Percentiles rank a stretch among this genome's conserved stretches.
Conservation (phyloP, 1,139 yeast species). For the Suhomyces bribrorum region DNA sequence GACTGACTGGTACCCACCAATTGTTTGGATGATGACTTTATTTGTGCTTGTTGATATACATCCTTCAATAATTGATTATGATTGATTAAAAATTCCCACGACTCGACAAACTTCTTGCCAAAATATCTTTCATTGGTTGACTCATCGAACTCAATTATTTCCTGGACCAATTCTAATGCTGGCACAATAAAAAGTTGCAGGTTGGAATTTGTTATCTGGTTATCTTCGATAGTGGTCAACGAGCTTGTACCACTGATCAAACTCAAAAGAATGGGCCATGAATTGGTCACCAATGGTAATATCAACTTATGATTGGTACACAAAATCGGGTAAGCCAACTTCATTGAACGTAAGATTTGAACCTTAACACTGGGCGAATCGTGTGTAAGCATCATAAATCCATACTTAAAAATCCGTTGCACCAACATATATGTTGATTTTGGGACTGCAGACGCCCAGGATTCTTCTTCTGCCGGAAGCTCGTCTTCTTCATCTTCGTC, state of each 20-base stretch:
- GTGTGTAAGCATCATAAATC: conserved; percentile 71
- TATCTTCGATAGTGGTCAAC: conserved; percentile 7
- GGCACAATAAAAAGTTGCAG: conserved; percentile 18
- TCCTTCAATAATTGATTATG: conserved; percentile 17
- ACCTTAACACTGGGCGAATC: conserved; percentile 57
- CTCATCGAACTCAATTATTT: conserved; percentile 32
- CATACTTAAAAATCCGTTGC: conserved; percentile 64
- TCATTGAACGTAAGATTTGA: conserved; percentile 56
- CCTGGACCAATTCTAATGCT: conserved; percentile 26
- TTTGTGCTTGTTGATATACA: not conserved
- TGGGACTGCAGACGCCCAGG: conserved; percentile 70
- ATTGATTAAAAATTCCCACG: conserved; percentile 34
- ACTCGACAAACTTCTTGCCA: conserved; percentile 36
- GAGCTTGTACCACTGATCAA: conserved; percentile 15
- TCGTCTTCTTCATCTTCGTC: conserved; percentile 25
- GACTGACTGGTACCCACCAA: conserved; percentile 4
- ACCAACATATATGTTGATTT: conserved; percentile 55
- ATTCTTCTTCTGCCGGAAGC: conserved; percentile 15
- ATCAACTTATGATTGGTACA: conserved; percentile 60
- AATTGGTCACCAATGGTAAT: conserved; percentile 65
- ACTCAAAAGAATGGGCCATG: conserved; percentile 58
- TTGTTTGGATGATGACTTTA: not conserved
- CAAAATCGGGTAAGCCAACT: conserved; percentile 57
- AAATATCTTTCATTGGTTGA: conserved; percentile 32
- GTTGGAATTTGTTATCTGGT: conserved; percentile 6